Evolutionary conservation across 306 rosid species (phyloP).

Genomic region (Medicago ruthenica): DNA sequence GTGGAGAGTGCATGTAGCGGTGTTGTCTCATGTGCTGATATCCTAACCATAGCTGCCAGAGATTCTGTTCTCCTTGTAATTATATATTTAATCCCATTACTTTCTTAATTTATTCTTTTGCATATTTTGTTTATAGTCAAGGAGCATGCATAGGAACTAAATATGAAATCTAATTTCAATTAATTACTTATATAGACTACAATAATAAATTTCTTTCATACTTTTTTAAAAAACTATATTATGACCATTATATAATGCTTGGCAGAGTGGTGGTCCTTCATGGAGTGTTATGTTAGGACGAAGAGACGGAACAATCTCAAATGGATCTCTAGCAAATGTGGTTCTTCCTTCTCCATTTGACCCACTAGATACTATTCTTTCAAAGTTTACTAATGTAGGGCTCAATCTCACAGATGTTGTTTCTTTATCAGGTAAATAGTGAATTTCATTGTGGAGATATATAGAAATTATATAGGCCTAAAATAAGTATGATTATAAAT

Average conservation of each 20-base stretch:
- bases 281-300: slow-evolving; percentile 78
- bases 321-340: slow-evolving; percentile 54
- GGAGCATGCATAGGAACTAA: neutral
- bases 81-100: neutral
- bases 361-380: slow-evolving; percentile 38
- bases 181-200: too few relatives aligned
- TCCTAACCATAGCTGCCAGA: slow-evolving; percentile 78
- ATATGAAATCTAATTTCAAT: too few relatives aligned
- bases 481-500: neutral
- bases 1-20: slow-evolving; percentile 82
- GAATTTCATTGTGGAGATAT: neutral
- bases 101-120: neutral
- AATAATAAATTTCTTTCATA: too few relatives aligned
- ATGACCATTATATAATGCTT: neutral
- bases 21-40: slow-evolving; percentile 89
- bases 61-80: slow-evolving; percentile 81
- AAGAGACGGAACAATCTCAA: slow-evolving; percentile 77
- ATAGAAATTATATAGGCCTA: neutral
- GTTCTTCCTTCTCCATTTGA: slow-evolving; percentile 74
- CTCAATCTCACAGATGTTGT: slow-evolving; percentile 70
- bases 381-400: slow-evolving; percentile 63
- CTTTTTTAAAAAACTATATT: neutral
- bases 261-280: slow-evolving; percentile 80
- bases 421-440: slow-evolving; percentile 69
- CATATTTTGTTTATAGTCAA: neutral